A percentile compares a stretch with the other conserved stretches of the same genome.
Evolutionary conservation across 1,284 basidiomycete species (phyloP).

Genomic region (Cutaneotrichosporon dermatis): DNA sequence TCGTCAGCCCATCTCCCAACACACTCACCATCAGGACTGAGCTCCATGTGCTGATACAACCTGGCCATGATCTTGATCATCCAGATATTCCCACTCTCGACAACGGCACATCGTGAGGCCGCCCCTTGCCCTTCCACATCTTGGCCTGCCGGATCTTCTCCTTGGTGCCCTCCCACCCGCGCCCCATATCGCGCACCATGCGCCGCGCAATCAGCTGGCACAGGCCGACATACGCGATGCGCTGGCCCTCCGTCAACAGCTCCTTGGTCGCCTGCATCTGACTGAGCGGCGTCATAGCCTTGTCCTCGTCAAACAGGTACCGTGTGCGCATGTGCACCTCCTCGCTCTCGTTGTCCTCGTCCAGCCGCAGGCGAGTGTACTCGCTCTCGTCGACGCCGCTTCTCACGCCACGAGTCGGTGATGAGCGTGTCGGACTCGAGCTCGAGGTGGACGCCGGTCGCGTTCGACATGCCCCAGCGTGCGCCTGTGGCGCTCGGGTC

Average conservation of each 20-base stretch:
- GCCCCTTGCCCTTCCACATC: conserved; percentile 52
- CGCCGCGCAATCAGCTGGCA: conserved; percentile 75
- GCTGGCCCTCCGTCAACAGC: conserved; percentile 84
- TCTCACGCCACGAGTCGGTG: conserved; percentile 81
- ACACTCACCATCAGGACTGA: conserved; percentile 74
- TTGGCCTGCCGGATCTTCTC: conserved; percentile 26
- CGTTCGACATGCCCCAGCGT: conserved; percentile 36
- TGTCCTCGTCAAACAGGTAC: conserved; percentile 91
- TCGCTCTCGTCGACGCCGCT: conserved; percentile 63
- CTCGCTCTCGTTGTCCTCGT: conserved; percentile 82
- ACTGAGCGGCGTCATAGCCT: conserved; percentile 93
- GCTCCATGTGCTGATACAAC: conserved; percentile 95
- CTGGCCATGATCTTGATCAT: conserved; percentile 90
- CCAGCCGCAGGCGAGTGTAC: conserved; percentile 73
- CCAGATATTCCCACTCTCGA: conserved; percentile 78
- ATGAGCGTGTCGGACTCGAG: conserved; percentile 79
- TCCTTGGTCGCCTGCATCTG: conserved; percentile 97
- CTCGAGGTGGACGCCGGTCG: conserved; percentile 49
- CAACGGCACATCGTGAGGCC: conserved; percentile 65
- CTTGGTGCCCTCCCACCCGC: conserved; percentile 46
- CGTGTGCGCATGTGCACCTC: conserved; percentile 84
- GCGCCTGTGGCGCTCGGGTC: not conserved
- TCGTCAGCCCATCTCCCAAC: conserved; percentile 2
- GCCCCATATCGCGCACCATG: conserved; percentile 65
- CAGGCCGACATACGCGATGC: conserved; percentile 90